Percentiles rank a stretch among this genome's conserved stretches.
Evolutionary conservation across 176 grass and related monocot genomes (phyloP).

Genomic region (Oryza australiensis): DNA sequence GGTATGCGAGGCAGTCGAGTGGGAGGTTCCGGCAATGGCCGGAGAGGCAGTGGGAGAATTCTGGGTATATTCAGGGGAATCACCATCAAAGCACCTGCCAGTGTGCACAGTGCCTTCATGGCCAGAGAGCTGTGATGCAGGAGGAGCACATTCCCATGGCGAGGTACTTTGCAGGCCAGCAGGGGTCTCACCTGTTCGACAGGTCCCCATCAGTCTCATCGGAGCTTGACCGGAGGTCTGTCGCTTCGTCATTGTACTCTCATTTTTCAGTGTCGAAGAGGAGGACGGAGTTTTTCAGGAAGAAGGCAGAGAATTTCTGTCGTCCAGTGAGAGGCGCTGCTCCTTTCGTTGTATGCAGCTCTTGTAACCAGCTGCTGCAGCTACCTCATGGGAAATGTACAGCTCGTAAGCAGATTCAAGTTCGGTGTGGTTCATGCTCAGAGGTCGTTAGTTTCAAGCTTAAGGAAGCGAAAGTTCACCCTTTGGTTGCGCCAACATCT

Average conservation of each 20-base stretch:
- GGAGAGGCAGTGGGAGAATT: slow-evolving; percentile 42
- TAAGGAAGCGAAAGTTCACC: slow-evolving; percentile 46
- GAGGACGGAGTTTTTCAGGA: slow-evolving; percentile 49
- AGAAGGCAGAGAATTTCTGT: slow-evolving; percentile 50
- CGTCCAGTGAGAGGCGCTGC: slow-evolving; percentile 57
- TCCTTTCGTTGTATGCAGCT: slow-evolving; percentile 71
- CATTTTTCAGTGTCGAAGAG: slow-evolving; percentile 40
- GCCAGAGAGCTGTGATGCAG: slow-evolving; percentile 6
- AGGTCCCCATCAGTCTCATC: slow-evolving; percentile 47
- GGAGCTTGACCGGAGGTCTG: slow-evolving; percentile 49
- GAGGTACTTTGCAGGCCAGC: slow-evolving; percentile 51
- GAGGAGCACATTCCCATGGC: slow-evolving; percentile 49
- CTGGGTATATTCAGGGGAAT: slow-evolving; percentile 37
- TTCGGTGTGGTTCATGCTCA: slow-evolving; percentile 80
- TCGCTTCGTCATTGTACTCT: slow-evolving; percentile 50
- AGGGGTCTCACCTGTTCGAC: slow-evolving; percentile 35
- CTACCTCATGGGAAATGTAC: slow-evolving; percentile 54
- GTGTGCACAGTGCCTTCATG: slow-evolving; percentile 38
- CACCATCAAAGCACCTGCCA: slow-evolving; percentile 42
- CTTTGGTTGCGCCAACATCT: neutral
- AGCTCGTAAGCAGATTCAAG: slow-evolving; percentile 34
- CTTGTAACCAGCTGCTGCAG: slow-evolving; percentile 70
- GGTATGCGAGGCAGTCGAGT: slow-evolving; percentile 40
- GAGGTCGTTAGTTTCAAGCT: slow-evolving; percentile 52
- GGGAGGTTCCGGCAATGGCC: slow-evolving; percentile 41